Base-by-base conservation (phyloP, 306 rosid species). In the Calophaca sinica region DNA sequence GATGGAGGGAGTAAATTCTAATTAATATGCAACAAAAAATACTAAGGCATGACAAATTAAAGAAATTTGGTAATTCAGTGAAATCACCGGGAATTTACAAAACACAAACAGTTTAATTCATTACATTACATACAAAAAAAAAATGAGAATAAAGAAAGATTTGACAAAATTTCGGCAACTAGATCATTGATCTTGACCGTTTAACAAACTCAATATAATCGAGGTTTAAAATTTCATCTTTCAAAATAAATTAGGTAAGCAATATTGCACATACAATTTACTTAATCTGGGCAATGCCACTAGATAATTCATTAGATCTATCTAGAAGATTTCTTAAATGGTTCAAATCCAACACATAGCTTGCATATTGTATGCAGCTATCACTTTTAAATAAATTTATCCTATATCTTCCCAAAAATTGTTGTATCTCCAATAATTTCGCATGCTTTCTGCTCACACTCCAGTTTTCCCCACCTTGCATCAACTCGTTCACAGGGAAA, bases 381-480 rank as follows among this genome's bases (percentile, higher is more conserved):
- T 62, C n/a, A 52, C 20, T 49, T 42, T 61, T 3, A 44, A 42
- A 68, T 61, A 61, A 31, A 62, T 8, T 20, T 36, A 6, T 53
- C 11, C 29, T 9, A 5, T 61, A 32, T 69, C 70, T 80, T 69
- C 79, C 86, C 86, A 80, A 89, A 86, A 63, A 12, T 38, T 35
- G 84, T 2, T 38, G 84, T 76, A 71, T 83, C 81, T 77, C 93
- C 94, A 3, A 86, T 80, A 62, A 91, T 61, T 72, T 94, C 93
- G 50, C 97, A 89, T 29, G 80, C 91, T 0, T 84, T 91, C 77
- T 83, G 84, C 83, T 88, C 93, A 15, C 98, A 94, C 28, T 94
- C 98, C 71, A 92, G 66, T 81, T 91, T 91, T 39, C 98, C 98
- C 97, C 98, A 94, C 72, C 97, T 86, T 79, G 97, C 98, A 79